Percentiles rank a stretch among this genome's conserved stretches.
Conservation (phyloP, 345 rosid species). For the Cochlearia excelsa region DNA sequence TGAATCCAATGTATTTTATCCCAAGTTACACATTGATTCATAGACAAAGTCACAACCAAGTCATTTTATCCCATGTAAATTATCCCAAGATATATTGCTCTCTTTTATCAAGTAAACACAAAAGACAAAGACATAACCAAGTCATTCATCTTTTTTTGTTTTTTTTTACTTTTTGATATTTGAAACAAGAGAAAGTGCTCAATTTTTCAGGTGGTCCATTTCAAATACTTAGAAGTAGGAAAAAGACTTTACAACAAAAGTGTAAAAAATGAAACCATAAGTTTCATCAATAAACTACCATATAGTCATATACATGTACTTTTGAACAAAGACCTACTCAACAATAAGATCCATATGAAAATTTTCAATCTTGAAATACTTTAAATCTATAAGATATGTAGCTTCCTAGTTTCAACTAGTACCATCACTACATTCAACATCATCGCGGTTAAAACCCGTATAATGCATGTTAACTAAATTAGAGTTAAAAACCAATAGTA, state of each 20-base stretch:
- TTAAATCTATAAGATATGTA: not conserved
- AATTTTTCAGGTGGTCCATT: conserved; percentile 23
- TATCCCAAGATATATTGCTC: no score
- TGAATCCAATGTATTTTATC: no score
- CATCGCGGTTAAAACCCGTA: no score
- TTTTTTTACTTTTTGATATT: not conserved
- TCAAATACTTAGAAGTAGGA: not conserved
- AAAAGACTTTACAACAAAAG: conserved; percentile 14
- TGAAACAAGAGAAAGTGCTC: conserved; percentile 1
- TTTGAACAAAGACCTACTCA: not conserved
- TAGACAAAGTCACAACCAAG: no score
- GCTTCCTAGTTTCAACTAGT: no score
- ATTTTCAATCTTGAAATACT: not conserved
- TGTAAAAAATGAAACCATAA: not conserved
- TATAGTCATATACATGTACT: conserved; percentile 2
- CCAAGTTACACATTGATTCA: no score
- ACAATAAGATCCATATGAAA: conserved; percentile 6
- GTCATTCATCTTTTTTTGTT: conserved; percentile 21
- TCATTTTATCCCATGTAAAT: no score
- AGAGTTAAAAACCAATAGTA: not conserved
- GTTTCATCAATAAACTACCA: no score
- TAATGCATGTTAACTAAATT: no score
- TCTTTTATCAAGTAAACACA: no score
- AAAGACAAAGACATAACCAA: conserved; percentile 15
- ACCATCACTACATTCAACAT: no score